These are phyloP conservation scores for Mucor velutinosus DNA, from an alignment of 371 early-diverging fungal species.

Conservation along the genomic window DNA sequence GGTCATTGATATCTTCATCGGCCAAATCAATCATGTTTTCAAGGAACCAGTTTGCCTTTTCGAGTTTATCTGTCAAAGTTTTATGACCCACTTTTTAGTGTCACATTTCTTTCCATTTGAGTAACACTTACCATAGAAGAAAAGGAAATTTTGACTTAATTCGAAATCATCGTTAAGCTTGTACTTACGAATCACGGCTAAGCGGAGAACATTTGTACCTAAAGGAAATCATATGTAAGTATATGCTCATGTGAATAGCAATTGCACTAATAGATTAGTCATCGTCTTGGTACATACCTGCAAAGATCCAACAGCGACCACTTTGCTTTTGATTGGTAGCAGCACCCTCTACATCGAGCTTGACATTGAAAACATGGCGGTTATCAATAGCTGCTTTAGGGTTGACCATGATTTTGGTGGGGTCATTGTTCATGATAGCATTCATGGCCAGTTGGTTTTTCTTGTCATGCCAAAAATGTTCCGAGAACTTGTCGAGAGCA, in stretches of 20 bases:
- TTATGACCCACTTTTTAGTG: background rate
- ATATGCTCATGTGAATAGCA: background rate
- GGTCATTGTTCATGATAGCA: constrained; percentile 62
- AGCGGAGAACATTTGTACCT: constrained; percentile 47
- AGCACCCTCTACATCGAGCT: constrained; percentile 60
- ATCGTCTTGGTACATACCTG: constrained; percentile 56
- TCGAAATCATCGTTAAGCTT: constrained; percentile 77
- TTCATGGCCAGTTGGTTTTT: constrained; percentile 73
- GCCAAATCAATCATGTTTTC: constrained; percentile 76
- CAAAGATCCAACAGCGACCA: constrained; percentile 90
- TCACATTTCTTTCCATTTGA: background rate
- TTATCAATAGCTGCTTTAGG: constrained; percentile 41
- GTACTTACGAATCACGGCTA: constrained; percentile 48
- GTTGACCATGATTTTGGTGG: constrained; percentile 61
- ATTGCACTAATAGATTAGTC: background rate
- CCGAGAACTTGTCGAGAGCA: constrained; percentile 36
- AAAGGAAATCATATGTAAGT: background rate
- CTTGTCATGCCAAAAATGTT: constrained; percentile 58
- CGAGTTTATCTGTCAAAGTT: constrained; percentile 58
- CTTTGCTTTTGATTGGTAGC: constrained; percentile 79
- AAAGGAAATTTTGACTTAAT: constrained; percentile 77
- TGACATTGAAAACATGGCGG: constrained; percentile 62
- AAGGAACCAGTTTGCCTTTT: constrained; percentile 84
- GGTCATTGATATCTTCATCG: constrained; percentile 65
- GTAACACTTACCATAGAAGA: constrained; percentile 71